Evolutionary conservation across 129 eudicot species (phyloP).

Genomic region (Ambrosia artemisiifolia): DNA sequence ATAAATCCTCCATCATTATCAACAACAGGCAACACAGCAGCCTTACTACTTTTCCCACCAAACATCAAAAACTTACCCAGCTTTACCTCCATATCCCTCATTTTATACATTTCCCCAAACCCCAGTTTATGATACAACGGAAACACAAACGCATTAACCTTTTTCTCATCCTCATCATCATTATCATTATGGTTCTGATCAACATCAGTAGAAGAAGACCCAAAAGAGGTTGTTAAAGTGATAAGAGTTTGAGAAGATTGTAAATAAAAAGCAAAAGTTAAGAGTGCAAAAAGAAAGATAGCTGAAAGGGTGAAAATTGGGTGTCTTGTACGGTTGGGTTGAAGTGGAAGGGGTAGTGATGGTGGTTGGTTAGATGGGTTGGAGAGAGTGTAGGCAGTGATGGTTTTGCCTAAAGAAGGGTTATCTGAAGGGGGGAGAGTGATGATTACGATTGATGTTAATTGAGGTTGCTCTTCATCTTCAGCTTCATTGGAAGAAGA

Average conservation of each 20-base stretch:
- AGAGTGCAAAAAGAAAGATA: constrained; percentile 37
- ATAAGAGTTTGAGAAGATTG: constrained; percentile 25
- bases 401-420: too few relatives aligned
- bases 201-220: neutral
- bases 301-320: constrained; percentile 38
- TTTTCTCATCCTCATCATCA: constrained; percentile 35
- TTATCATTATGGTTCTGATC: neutral
- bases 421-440: too few relatives aligned
- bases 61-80: constrained; percentile 52
- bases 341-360: constrained; percentile 23
- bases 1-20: constrained; percentile 32
- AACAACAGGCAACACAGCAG: constrained; percentile 24
- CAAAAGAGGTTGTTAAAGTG: constrained; percentile 2
- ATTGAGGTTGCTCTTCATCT: too few relatives aligned
- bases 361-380: constrained; percentile 3
- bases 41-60: constrained; percentile 10
- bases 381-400: too few relatives aligned
- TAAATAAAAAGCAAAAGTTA: constrained; percentile 32
- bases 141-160: constrained; percentile 46
- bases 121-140: constrained; percentile 54
- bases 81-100: constrained; percentile 56
- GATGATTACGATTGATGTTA: too few relatives aligned
- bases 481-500: too few relatives aligned
- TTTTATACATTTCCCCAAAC: constrained; percentile 7
- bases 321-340: constrained; percentile 22